phyloP scores from a whole-genome alignment of 345 rosid genomes.

The Noccaea caerulescens region DNA sequence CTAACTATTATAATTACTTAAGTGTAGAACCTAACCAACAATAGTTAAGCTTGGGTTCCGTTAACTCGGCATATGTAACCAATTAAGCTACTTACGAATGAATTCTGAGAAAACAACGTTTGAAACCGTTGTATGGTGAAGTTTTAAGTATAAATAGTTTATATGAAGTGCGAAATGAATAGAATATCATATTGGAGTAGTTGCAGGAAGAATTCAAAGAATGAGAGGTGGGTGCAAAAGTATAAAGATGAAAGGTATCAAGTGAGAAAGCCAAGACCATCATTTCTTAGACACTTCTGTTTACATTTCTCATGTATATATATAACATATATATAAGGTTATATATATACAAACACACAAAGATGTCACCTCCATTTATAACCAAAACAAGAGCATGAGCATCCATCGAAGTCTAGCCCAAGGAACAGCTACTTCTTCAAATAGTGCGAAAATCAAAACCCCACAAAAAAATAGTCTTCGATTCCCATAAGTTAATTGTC shows the following conservation, averaged over 20 bases:
- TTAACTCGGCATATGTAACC: not conserved
- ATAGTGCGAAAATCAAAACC: constrained; percentile 8
- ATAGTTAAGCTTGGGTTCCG: not conserved
- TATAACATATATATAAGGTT: not conserved
- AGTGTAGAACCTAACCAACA: too few relatives aligned
- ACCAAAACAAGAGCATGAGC: constrained; percentile 26
- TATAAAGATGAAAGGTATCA: constrained; percentile 29
- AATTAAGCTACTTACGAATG: not conserved
- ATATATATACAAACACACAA: not conserved
- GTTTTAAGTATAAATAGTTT: not conserved
- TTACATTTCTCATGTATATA: constrained; percentile 3
- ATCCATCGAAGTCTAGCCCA: constrained; percentile 30
- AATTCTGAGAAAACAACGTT: not conserved
- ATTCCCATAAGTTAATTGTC: constrained; percentile 23
- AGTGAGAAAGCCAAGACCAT: constrained; percentile 21
- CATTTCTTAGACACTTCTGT: constrained; percentile 1
- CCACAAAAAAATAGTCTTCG: constrained; percentile 37
- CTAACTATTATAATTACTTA: too few relatives aligned
- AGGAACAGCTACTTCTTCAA: constrained; percentile 25
- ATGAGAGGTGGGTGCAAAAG: constrained; percentile 14
- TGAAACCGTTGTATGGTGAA: not conserved
- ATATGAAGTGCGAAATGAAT: constrained; percentile 3
- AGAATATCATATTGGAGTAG: constrained; percentile 7
- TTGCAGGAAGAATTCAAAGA: constrained; percentile 23
- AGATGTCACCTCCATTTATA: constrained; percentile 26